Evolutionary conservation across 257 asterid genomes (phyloP).

Genomic region (Solanum ossicruentum): DNA sequence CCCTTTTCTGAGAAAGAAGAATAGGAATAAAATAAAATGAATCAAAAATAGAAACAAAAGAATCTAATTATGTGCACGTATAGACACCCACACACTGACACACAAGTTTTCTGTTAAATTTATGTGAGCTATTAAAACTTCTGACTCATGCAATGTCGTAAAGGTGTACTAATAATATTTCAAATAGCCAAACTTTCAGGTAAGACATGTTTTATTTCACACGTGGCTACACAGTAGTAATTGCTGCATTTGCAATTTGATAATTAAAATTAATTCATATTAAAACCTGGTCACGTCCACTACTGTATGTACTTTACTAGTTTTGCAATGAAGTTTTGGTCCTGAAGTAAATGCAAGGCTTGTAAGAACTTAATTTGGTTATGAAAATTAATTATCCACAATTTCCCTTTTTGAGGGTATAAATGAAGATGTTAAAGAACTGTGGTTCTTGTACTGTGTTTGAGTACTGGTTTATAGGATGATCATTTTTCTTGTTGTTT

Average conservation of each 20-base stretch:
- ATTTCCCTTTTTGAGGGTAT: background rate
- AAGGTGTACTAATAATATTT: background rate
- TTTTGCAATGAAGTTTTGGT: background rate
- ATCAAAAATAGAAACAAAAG: background rate
- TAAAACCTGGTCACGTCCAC: background rate
- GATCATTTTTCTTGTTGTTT: background rate
- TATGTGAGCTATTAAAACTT: background rate
- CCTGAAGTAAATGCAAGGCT: background rate
- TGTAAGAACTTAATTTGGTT: background rate
- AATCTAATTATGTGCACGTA: background rate
- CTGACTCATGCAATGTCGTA: background rate
- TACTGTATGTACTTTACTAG: background rate
- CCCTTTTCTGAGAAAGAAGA: background rate
- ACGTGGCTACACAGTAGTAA: background rate
- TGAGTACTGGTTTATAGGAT: background rate
- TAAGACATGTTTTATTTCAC: background rate
- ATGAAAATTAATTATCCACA: background rate
- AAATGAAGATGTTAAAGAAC: background rate
- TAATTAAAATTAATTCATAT: background rate
- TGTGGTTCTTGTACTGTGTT: background rate
- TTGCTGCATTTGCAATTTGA: background rate
- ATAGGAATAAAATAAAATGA: background rate
- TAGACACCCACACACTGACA: background rate
- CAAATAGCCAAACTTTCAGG: background rate
- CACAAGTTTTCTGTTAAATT: background rate